Evolutionary conservation across 1,284 basidiomycete species (phyloP).

Genomic region (Erythrobasidium hasegawianum): DNA sequence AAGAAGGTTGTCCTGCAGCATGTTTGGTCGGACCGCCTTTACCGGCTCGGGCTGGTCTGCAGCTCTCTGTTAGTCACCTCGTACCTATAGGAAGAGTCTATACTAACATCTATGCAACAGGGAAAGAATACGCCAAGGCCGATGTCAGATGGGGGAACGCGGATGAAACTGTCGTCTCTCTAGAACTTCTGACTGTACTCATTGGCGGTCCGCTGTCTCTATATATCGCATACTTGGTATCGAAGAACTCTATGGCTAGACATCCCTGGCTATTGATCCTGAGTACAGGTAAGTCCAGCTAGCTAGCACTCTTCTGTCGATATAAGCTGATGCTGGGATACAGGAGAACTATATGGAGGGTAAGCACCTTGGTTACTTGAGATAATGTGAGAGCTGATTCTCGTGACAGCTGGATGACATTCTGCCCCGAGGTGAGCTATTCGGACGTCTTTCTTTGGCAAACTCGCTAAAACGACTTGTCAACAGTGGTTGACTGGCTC

Average conservation of each 20-base stretch:
- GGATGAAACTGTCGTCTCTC: constrained; percentile 71
- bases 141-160: constrained; percentile 73
- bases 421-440: constrained; percentile 25
- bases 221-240: constrained; percentile 27
- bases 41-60: constrained; percentile 12
- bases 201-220: constrained; percentile 31
- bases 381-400: neutral
- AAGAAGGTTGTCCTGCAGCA: neutral
- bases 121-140: constrained; percentile 50
- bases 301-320: neutral
- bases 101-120: neutral
- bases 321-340: neutral
- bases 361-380: neutral
- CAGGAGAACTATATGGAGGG: constrained; percentile 30
- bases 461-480: neutral
- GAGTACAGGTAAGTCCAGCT: constrained; percentile 1
- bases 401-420: constrained; percentile 31
- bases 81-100: neutral
- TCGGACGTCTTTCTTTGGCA: neutral
- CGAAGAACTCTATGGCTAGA: constrained; percentile 19
- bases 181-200: constrained; percentile 74
- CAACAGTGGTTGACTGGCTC: constrained; percentile 34
- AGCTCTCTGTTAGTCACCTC: constrained; percentile 7
- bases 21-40: constrained; percentile 24
- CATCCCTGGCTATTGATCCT: constrained; percentile 33